A percentile compares a stretch with the other conserved stretches of the same genome.
Evolutionary conservation across 768 basidiomycete genomes (phyloP).

Genomic region (Lanmaoa rubissima): DNA sequence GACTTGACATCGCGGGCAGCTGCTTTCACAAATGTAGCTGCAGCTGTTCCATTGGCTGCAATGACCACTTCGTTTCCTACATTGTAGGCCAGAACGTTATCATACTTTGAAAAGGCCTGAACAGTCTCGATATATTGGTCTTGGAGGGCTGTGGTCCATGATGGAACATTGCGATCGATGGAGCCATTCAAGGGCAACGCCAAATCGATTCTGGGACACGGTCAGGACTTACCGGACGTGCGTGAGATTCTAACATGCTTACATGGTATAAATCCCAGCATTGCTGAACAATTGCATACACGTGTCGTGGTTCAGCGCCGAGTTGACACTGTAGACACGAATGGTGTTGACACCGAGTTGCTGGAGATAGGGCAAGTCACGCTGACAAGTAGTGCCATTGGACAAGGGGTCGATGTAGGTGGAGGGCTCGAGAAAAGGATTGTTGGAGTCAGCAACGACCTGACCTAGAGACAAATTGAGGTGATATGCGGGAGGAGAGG

Average conservation of each 20-base stretch:
- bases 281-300: constrained; percentile 79
- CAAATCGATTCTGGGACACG: constrained; percentile 68
- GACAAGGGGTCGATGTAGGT: constrained; percentile 81
- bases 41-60: constrained; percentile 49
- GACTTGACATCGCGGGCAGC: constrained; percentile 87
- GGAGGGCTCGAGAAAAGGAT: constrained; percentile 67
- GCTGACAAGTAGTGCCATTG: constrained; percentile 59
- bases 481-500: not conserved
- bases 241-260: constrained; percentile 28
- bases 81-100: constrained; percentile 88
- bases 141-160: constrained; percentile 81
- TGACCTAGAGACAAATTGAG: constrained; percentile 28
- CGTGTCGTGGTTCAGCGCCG: constrained; percentile 76
- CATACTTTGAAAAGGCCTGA: constrained; percentile 76
- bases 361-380: constrained; percentile 78
- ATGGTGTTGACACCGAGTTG: constrained; percentile 78
- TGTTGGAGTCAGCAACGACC: constrained; percentile 45
- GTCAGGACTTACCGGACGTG: constrained; percentile 8
- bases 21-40: constrained; percentile 83
- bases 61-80: constrained; percentile 84
- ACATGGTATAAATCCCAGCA: constrained; percentile 91
- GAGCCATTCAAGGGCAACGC: constrained; percentile 84
- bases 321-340: constrained; percentile 84
- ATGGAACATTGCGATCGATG: constrained; percentile 66
- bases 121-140: constrained; percentile 79